Evolutionary conservation across 2,329 filamentous ascomycete genomes (phyloP).

Genomic region (Plenodomus biglobosus): DNA sequence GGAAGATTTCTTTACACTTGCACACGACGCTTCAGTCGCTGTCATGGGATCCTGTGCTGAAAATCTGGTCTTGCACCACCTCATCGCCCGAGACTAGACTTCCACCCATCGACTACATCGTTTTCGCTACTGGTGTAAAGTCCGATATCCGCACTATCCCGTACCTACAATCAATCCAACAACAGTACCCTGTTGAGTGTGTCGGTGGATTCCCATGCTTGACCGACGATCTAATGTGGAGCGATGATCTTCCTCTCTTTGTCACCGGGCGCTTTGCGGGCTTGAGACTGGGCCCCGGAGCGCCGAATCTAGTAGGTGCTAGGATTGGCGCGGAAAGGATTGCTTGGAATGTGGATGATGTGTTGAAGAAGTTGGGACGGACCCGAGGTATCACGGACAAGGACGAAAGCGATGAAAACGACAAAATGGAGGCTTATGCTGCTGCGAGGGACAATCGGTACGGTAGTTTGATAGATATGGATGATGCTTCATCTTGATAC

Average conservation of each 20-base stretch:
- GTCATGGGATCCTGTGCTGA: constrained; percentile 51
- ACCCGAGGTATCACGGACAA: constrained; percentile 16
- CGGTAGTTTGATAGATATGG: constrained; percentile 32
- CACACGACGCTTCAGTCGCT: constrained; percentile 59
- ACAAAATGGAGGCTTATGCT: constrained; percentile 35
- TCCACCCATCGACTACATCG: constrained; percentile 64
- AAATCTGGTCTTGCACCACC: constrained; percentile 37
- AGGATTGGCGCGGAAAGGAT: constrained; percentile 72
- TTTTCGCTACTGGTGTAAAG: constrained; percentile 73
- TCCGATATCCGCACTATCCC: constrained; percentile 63
- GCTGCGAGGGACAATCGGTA: constrained; percentile 49
- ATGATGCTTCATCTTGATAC: background rate
- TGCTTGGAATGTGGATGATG: constrained; percentile 68
- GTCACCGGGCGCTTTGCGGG: constrained; percentile 68
- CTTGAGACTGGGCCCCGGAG: constrained; percentile 69
- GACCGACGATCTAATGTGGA: constrained; percentile 77
- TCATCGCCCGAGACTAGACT: constrained; percentile 58
- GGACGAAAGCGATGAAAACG: constrained; percentile 18
- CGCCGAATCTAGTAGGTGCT: constrained; percentile 73
- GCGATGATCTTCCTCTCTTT: constrained; percentile 70
- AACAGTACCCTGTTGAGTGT: constrained; percentile 62
- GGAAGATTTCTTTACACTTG: constrained; percentile 59
- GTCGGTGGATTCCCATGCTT: constrained; percentile 71
- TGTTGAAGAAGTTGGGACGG: constrained; percentile 43
- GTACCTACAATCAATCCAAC: constrained; percentile 61